Evolutionary conservation across 495 filamentous ascomycete genomes (phyloP).

Genomic region (Margaritispora aquatica): DNA sequence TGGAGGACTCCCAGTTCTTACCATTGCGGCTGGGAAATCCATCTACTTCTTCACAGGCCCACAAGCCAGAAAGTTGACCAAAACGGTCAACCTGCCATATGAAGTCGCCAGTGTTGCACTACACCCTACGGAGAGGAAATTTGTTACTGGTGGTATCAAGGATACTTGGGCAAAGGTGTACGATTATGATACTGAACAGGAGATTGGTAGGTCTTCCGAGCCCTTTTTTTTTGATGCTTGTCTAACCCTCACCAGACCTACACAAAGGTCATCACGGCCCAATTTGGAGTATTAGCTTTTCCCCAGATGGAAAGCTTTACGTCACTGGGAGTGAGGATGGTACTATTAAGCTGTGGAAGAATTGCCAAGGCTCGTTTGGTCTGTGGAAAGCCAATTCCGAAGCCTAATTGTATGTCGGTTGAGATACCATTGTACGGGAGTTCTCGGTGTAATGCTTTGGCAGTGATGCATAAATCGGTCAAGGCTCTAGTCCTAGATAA

Average conservation of each 20-base stretch:
- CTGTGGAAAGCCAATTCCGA: slow-evolving; percentile 34
- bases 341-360: slow-evolving; percentile 85
- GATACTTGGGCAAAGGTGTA: slow-evolving; percentile 96
- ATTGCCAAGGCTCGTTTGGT: slow-evolving; percentile 49
- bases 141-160: slow-evolving; percentile 79
- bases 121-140: slow-evolving; percentile 70
- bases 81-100: slow-evolving; percentile 66
- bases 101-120: slow-evolving; percentile 87
- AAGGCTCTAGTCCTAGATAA: background rate
- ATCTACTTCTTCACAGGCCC: slow-evolving; percentile 89
- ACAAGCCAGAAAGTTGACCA: slow-evolving; percentile 63
- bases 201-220: slow-evolving; percentile 53
- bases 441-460: background rate
- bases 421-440: background rate
- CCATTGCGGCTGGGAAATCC: slow-evolving; percentile 76
- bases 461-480: background rate
- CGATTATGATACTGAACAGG: slow-evolving; percentile 72
- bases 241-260: slow-evolving; percentile 50
- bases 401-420: slow-evolving; percentile 8
- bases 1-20: slow-evolving; percentile 47
- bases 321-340: slow-evolving; percentile 96
- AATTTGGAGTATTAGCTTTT: slow-evolving; percentile 92
- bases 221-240: background rate
- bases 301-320: slow-evolving; percentile 90
- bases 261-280: slow-evolving; percentile 97